phyloP scores from a whole-genome alignment of 2,329 filamentous ascomycete species.

The Pseudogymnoascus sp. region DNA sequence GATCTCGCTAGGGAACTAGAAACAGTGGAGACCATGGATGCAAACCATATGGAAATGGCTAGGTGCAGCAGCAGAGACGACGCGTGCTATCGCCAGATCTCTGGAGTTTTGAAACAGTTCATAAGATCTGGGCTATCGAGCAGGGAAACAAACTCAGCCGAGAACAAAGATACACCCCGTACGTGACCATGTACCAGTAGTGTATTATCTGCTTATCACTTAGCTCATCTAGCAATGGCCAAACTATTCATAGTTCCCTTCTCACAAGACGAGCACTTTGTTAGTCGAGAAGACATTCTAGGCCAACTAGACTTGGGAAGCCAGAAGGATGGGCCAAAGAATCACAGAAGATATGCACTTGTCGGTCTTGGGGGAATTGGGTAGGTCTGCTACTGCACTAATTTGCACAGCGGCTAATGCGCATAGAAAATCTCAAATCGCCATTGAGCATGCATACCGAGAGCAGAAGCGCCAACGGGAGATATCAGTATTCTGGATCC shows the following conservation, averaged over 20 bases:
- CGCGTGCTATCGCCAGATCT: conserved; percentile 19
- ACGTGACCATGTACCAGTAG: background rate
- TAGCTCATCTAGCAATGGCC: background rate
- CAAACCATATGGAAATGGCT: conserved; percentile 36
- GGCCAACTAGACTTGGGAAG: background rate
- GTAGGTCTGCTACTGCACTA: background rate
- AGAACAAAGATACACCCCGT: background rate
- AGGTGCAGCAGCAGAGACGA: conserved; percentile 30
- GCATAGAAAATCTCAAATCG: conserved; percentile 19
- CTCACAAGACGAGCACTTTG: background rate
- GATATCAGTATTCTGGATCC: conserved; percentile 19
- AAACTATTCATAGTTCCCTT: conserved; percentile 7
- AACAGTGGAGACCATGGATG: conserved; percentile 28
- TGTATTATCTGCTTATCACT: background rate
- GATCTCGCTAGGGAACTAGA: conserved; percentile 27
- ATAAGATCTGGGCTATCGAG: background rate
- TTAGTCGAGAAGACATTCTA: conserved; percentile 3
- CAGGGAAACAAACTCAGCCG: background rate
- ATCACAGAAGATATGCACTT: conserved; percentile 10
- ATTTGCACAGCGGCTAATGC: background rate
- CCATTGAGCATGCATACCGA: conserved; percentile 17
- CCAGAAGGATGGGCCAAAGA: background rate
- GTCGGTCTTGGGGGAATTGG: conserved; percentile 17
- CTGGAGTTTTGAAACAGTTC: conserved; percentile 12
- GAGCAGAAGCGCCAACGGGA: conserved; percentile 10